These are phyloP conservation scores for Hansenula sp. DNA, from an alignment of 1,139 yeast species.

Conservation along the genomic window DNA sequence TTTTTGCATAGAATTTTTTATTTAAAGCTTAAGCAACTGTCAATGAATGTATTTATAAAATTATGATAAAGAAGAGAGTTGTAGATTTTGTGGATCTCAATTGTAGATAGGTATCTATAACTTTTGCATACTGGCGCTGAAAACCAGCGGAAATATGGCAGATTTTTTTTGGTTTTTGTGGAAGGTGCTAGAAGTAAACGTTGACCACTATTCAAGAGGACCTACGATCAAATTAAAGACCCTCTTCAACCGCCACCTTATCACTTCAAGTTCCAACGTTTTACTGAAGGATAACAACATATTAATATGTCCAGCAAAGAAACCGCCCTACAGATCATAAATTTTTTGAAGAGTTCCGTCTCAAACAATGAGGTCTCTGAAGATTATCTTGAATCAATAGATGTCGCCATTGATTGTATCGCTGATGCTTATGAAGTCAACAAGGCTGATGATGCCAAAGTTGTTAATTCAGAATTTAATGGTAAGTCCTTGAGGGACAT, in stretches of 20 bases:
- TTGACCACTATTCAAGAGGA: background rate
- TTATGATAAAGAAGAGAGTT: no score
- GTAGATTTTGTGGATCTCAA: no score
- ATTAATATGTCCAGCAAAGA: slow-evolving; percentile 44
- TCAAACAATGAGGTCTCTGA: slow-evolving; percentile 62
- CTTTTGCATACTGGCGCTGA: no score
- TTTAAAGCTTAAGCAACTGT: no score
- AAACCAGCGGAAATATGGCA: background rate
- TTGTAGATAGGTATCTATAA: no score
- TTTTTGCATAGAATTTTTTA: no score
- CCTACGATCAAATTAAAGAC: background rate
- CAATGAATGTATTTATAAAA: no score
- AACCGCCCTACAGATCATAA: slow-evolving; percentile 71
- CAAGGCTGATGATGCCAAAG: slow-evolving; percentile 38
- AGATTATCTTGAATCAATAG: slow-evolving; percentile 88
- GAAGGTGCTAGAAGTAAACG: background rate
- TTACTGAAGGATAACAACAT: no score
- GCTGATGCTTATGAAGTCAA: slow-evolving; percentile 81
- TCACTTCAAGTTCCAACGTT: no score
- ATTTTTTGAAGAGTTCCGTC: slow-evolving; percentile 62
- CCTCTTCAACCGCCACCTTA: no score
- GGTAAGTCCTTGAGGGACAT: slow-evolving; percentile 50
- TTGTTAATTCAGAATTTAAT: slow-evolving; percentile 35
- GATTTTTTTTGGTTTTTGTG: background rate
- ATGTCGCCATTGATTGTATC: slow-evolving; percentile 90